Base-by-base conservation (phyloP, 1,284 basidiomycete genomes). In the Rhodotorula sp. region DNA sequence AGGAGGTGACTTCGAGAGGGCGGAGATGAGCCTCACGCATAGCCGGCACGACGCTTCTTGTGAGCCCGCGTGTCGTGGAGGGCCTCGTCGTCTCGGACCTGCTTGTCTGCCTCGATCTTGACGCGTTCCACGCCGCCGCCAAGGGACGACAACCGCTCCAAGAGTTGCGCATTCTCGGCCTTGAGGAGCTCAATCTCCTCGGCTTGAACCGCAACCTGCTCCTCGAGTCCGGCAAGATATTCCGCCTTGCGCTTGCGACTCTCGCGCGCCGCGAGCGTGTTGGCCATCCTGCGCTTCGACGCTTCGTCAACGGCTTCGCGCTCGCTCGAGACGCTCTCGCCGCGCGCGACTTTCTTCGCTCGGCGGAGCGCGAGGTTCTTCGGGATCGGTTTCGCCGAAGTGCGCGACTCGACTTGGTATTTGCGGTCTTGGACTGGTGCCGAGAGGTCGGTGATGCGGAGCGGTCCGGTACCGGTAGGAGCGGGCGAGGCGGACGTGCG, bases 251-350 rank as follows among this genome's bases (percentile, higher is more conserved):
- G 56, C 49, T n/a, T 38, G 18, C 70, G 34, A 21, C 66, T 68
- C 56, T 65, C 43, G 14, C 70, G 49, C 54, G 70, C 70, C 5
- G 49, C 64, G 23, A 67, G 15, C 63, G 70, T 71, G 55, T 71
- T 71, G 19, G 38, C 23, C 63, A 23, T 19, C 21, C 69, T 28
- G 10, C 63, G 50, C 43, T 56, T n/a, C 1, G 26, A 56, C 19
- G 63, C 66, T 45, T 68, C 62, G 28, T 10, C 26, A 4, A 56
- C 63, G 14, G 38, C 28, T n/a, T 62, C 55, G 1, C 54, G 34
- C 28, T 62, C 47, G n/a, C 23, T n/a, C 43, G 54, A 28, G 28
- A 64, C 62, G 14, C 45, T 49, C 45, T 58, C 62, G 31, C 62
- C 70, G 7, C 38, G 43, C 7, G 54, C 59, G 16, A 18, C 8